Conservation (phyloP, 345 rosid species). For the Adansonia digitata region DNA sequence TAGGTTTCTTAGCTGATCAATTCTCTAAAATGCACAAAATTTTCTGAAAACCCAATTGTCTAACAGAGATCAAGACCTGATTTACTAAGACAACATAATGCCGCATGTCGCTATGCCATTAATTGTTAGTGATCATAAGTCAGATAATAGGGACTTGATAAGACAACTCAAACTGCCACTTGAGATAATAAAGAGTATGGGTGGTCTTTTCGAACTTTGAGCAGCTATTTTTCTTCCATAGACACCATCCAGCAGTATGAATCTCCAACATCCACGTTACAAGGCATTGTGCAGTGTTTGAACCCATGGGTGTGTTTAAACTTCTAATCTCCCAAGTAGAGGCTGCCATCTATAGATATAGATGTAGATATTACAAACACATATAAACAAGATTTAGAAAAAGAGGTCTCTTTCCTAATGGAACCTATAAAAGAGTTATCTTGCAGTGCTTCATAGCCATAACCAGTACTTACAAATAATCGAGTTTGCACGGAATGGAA, state of each 20-base stretch:
- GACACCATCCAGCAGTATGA: slow-evolving; percentile 56
- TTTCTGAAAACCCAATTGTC: not conserved
- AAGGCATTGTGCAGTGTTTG: slow-evolving; percentile 55
- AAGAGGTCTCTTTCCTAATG: not conserved
- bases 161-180: slow-evolving; percentile 58
- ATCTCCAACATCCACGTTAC: slow-evolving; percentile 84
- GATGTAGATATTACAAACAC: not conserved
- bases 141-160: slow-evolving; percentile 4
- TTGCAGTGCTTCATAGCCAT: not conserved
- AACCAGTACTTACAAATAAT: not conserved
- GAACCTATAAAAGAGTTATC: not conserved
- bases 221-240: slow-evolving; percentile 68
- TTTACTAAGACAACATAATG: slow-evolving; percentile 4
- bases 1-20: slow-evolving; percentile 4
- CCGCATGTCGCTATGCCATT: slow-evolving; percentile 7
- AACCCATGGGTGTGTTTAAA: slow-evolving; percentile 53
- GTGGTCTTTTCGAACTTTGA: slow-evolving; percentile 81
- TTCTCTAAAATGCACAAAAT: not conserved
- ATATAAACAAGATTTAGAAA: not conserved
- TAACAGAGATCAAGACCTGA: not conserved
- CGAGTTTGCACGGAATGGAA: not conserved
- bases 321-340: slow-evolving; percentile 90
- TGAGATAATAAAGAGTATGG: slow-evolving; percentile 73
- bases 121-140: not conserved
- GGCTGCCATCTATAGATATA: slow-evolving; percentile 45